Conservation (phyloP, 164 flowering plant species). For the Nymphaea colorata region DNA sequence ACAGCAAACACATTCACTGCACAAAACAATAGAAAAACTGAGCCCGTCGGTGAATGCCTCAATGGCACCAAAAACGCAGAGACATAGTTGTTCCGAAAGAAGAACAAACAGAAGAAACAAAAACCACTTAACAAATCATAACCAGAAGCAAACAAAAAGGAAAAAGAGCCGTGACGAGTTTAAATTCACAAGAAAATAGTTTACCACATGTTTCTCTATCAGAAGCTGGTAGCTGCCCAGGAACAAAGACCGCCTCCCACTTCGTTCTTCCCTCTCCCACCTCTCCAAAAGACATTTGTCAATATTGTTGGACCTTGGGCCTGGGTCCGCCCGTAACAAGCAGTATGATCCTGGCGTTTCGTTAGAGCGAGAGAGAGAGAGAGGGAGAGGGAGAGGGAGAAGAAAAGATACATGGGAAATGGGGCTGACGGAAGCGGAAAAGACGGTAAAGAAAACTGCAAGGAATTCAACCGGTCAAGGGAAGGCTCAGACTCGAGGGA, state of each 20-base stretch:
- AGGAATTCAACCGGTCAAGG: too few relatives aligned
- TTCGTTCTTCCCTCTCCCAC: conserved; percentile 6
- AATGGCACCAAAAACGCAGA: not conserved
- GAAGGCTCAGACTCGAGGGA: too few relatives aligned
- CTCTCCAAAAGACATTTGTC: too few relatives aligned
- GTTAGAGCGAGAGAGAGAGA: too few relatives aligned
- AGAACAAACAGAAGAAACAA: not conserved
- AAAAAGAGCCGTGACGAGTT: not conserved
- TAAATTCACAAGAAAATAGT: not conserved
- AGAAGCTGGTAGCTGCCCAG: conserved; percentile 37
- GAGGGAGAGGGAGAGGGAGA: too few relatives aligned
- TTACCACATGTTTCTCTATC: conserved; percentile 61
- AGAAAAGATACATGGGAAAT: too few relatives aligned
- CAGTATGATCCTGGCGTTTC: too few relatives aligned
- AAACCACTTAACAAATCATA: not conserved
- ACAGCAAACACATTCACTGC: conserved; percentile 57
- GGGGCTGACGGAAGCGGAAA: too few relatives aligned
- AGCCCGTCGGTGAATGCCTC: not conserved
- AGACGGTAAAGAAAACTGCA: too few relatives aligned
- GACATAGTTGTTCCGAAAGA: not conserved
- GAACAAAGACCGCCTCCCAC: conserved; percentile 53
- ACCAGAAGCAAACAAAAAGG: not conserved
- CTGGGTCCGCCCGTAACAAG: too few relatives aligned
- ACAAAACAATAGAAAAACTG: not conserved
- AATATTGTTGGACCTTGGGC: too few relatives aligned